Base-by-base conservation (phyloP, 768 basidiomycete genomes). In the Serendipita sp. region DNA sequence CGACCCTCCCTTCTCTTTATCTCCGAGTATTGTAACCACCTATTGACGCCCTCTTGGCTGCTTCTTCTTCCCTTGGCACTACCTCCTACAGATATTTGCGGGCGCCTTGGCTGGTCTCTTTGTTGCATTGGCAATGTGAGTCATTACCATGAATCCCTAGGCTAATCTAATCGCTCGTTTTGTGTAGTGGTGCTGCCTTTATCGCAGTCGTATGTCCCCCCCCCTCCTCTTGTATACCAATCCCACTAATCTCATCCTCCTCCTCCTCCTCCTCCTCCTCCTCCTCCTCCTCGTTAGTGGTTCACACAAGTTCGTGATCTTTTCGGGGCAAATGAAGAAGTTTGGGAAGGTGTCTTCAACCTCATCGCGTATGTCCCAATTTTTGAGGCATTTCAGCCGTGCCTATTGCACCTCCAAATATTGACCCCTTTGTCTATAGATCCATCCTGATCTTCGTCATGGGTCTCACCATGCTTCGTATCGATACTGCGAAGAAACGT, bases 391-490 rank as follows among this genome's bases (percentile, higher is more conserved):
- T 83, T 66, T 90, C 88, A 70, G 75, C 83, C 67, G 73, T 89
- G 64, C 77, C 91, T 63, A 87, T 87, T 13, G 23, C 23, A 23
- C 40, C 5, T 13, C 0, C 62, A 64, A 65, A 36, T 34, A 70
- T 44, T 70, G 64, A 69, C n/a, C 55, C 53, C 48, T 18, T 45
- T 4, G 15, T 31, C 62, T 10, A 5, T 62, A 69, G 68, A n/a
- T 72, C 83, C 10, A 64, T 91, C 69, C 83, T 96, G 80, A 93
- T 96, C 70, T 90, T 92, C 73, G 77, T 87, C 71, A 95, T 97
- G 91, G 93, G 91, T 2, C 70, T 97, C 44, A 86, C 87, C 40
- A 94, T 98, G 88, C 83, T 99, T 66, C 92, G 90, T 72, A 85
- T 99, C 82, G 94, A 98, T 73, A 80, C 86, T 70, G 87, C 95